These are phyloP conservation scores for Chrysosporium queenslandicum DNA, from an alignment of 2,329 filamentous ascomycete species.

Conservation along the genomic window DNA sequence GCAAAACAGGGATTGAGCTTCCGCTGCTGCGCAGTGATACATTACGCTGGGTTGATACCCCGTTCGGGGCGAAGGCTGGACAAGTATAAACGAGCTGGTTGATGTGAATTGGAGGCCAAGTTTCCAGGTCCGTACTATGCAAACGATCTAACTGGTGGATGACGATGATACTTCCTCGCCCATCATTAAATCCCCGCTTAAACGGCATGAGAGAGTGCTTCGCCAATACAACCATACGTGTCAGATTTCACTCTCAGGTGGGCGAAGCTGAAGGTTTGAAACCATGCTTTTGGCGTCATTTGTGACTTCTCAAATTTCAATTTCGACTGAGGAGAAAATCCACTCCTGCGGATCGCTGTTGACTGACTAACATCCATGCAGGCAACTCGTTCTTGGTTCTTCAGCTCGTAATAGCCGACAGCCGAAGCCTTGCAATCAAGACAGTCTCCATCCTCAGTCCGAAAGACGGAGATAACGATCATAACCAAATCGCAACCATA, in stretches of 20 bases:
- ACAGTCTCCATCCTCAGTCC: not conserved
- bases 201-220: too few species aligned
- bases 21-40: not conserved
- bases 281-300: not conserved
- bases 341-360: too few species aligned
- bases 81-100: not conserved
- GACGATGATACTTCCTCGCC: not conserved
- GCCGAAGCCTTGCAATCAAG: not conserved
- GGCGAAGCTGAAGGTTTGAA: not conserved
- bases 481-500: too few species aligned
- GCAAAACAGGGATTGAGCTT: not conserved
- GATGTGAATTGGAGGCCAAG: too few species aligned
- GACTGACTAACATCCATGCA: not conserved
- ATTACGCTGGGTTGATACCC: not conserved
- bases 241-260: not conserved
- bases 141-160: not conserved
- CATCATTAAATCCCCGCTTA: too few species aligned
- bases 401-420: not conserved
- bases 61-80: not conserved
- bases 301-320: conserved; percentile 1
- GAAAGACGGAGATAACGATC: not conserved
- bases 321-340: not conserved
- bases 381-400: not conserved
- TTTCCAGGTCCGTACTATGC: not conserved
- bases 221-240: not conserved